Evolutionary conservation across 2,329 filamentous ascomycete genomes (phyloP).

Genomic region (Fusarium praegraminearum): DNA sequence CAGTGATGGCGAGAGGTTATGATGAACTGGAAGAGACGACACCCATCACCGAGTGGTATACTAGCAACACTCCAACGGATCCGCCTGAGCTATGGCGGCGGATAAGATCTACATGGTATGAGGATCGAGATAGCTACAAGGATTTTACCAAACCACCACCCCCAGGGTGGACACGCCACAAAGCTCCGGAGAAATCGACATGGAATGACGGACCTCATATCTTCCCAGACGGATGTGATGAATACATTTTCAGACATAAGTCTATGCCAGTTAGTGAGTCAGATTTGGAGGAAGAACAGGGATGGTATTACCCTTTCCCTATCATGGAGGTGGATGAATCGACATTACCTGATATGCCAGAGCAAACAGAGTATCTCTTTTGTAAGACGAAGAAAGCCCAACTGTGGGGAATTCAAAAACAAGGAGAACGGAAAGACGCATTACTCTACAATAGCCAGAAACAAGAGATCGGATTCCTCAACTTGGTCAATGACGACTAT

Average conservation of each 20-base stretch:
- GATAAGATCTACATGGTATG: slow-evolving; percentile 13
- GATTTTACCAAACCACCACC: not conserved
- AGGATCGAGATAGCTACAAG: slow-evolving; percentile 9
- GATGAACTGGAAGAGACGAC: slow-evolving; percentile 1
- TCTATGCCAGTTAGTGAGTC: too few species aligned
- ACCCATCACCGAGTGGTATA: slow-evolving; percentile 15
- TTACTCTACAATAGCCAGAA: not conserved
- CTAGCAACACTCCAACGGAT: not conserved
- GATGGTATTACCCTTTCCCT: slow-evolving; percentile 25
- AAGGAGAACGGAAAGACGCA: not conserved
- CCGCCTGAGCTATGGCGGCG: not conserved
- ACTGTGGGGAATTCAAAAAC: not conserved
- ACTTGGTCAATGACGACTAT: not conserved
- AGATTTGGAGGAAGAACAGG: rapidly evolving
- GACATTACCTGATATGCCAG: slow-evolving; percentile 5
- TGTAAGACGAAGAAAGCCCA: slow-evolving; percentile 7
- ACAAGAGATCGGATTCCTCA: not conserved
- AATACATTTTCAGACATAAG: slow-evolving; percentile 5
- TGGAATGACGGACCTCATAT: not conserved
- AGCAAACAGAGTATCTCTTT: slow-evolving; percentile 26
- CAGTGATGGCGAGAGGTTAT: not conserved
- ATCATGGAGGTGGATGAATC: slow-evolving; percentile 4
- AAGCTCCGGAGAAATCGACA: not conserved
- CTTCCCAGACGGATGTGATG: slow-evolving; percentile 6
- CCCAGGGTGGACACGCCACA: slow-evolving; percentile 13